Evolutionary conservation across 257 asterid species (phyloP).

Genomic region (Handroanthus guayacan): DNA sequence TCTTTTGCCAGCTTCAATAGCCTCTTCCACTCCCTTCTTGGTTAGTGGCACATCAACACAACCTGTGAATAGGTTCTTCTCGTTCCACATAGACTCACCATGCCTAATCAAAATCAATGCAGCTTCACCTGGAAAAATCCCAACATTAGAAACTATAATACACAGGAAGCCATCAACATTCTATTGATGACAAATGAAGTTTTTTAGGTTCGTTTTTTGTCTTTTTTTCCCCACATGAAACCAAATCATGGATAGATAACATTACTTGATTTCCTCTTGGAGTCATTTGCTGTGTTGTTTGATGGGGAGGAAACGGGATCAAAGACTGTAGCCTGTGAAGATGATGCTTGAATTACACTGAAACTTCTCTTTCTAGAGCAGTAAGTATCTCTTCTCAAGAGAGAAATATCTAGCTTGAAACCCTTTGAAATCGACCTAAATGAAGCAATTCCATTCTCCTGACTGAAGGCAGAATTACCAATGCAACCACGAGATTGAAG

Average conservation of each 20-base stretch:
- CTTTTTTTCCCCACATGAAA: not conserved
- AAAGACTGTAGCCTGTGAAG: constrained; percentile 57
- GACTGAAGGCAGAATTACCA: constrained; percentile 48
- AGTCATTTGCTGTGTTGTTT: constrained; percentile 51
- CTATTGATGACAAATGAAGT: constrained; percentile 2
- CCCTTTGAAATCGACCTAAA: constrained; percentile 62
- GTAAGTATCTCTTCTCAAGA: constrained; percentile 45
- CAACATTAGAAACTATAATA: not conserved
- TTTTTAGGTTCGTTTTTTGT: not conserved
- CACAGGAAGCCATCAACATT: not conserved
- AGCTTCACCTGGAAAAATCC: constrained; percentile 69
- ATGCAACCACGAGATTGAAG: constrained; percentile 56
- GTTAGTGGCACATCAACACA: constrained; percentile 98
- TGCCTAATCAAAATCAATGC: constrained; percentile 92
- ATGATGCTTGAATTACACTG: constrained; percentile 57
- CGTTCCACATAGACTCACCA: constrained; percentile 99
- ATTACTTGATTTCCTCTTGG: constrained; percentile 83
- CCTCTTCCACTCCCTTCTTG: constrained; percentile 93
- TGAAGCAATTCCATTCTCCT: constrained; percentile 59
- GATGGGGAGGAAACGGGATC: constrained; percentile 67
- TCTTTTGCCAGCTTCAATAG: constrained; percentile 94
- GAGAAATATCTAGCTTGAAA: constrained; percentile 50
- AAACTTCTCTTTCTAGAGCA: constrained; percentile 54
- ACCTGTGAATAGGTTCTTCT: constrained; percentile 96
- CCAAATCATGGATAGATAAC: not conserved